Evolutionary conservation across 192 early-diverging fungal species (phyloP).

Genomic region (Coemansia sp.): DNA sequence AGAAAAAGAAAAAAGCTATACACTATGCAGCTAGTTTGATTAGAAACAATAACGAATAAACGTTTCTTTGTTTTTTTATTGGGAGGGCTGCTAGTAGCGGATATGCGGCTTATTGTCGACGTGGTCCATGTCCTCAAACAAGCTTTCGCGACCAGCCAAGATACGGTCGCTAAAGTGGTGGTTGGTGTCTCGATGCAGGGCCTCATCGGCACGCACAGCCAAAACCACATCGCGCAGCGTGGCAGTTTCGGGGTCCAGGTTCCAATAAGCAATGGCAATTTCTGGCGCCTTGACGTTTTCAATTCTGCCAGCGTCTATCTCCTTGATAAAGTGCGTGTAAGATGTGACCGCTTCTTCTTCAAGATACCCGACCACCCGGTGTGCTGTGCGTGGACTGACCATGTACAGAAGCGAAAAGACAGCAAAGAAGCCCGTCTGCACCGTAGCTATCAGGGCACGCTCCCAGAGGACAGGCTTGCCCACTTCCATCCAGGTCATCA

Average conservation of each 20-base stretch:
- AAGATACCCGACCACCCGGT: conserved; percentile 87
- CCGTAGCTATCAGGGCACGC: conserved; percentile 64
- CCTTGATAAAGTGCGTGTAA: conserved; percentile 81
- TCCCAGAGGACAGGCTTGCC: conserved; percentile 61
- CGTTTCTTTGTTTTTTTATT: background rate
- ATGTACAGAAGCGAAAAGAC: conserved; percentile 81
- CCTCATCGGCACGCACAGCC: conserved; percentile 86
- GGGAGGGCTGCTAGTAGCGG: conserved; percentile 11
- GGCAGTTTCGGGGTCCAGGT: conserved; percentile 54
- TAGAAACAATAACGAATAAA: background rate
- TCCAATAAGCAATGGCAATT: conserved; percentile 84
- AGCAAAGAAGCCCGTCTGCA: conserved; percentile 90
- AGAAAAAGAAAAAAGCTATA: background rate
- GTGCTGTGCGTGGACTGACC: conserved; percentile 72
- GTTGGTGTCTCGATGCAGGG: conserved; percentile 84
- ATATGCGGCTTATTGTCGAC: conserved; percentile 20
- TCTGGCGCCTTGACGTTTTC: conserved; percentile 72
- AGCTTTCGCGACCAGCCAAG: conserved; percentile 43
- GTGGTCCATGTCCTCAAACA: conserved; percentile 43
- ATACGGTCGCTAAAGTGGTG: conserved; percentile 76
- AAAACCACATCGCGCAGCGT: conserved; percentile 82
- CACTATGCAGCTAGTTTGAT: too few species aligned
- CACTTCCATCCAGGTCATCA: conserved; percentile 76
- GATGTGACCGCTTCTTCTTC: conserved; percentile 92
- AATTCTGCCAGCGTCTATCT: conserved; percentile 74